These are phyloP conservation scores for Eucalyptus cloeziana DNA, from an alignment of 345 rosid genomes.

Conservation along the genomic window DNA sequence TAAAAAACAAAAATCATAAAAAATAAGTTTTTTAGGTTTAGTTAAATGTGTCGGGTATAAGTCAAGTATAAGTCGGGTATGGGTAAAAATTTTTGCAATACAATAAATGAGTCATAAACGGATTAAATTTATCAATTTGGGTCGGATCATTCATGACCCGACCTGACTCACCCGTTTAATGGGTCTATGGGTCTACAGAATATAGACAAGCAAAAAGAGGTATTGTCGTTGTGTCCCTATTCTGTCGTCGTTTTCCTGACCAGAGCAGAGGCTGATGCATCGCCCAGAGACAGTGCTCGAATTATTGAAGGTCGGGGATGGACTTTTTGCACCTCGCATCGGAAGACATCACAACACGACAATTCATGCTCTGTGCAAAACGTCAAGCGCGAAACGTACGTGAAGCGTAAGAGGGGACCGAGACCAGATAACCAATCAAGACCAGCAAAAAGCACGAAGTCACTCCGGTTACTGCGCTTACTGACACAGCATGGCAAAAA, in stretches of 20 bases:
- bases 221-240: background rate
- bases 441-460: background rate
- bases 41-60: too few relatives aligned
- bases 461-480: background rate
- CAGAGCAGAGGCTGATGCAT: background rate
- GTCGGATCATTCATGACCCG: fast-evolving
- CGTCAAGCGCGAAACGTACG: background rate
- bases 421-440: background rate
- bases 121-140: fast-evolving
- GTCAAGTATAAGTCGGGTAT: fast-evolving
- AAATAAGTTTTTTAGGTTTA: too few relatives aligned
- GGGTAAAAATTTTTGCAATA: too few relatives aligned
- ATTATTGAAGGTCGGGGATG: background rate
- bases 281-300: background rate
- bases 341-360: background rate
- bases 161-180: fast-evolving
- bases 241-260: background rate
- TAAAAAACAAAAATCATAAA: too few relatives aligned
- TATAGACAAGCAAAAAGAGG: background rate
- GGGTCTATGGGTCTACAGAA: background rate
- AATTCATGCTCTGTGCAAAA: background rate
- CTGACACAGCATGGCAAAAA: background rate
- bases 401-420: background rate
- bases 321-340: background rate
- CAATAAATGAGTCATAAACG: fast-evolving